Evolutionary conservation across 257 asterid species (phyloP).

Genomic region (Parsonsia alboflavescens): DNA sequence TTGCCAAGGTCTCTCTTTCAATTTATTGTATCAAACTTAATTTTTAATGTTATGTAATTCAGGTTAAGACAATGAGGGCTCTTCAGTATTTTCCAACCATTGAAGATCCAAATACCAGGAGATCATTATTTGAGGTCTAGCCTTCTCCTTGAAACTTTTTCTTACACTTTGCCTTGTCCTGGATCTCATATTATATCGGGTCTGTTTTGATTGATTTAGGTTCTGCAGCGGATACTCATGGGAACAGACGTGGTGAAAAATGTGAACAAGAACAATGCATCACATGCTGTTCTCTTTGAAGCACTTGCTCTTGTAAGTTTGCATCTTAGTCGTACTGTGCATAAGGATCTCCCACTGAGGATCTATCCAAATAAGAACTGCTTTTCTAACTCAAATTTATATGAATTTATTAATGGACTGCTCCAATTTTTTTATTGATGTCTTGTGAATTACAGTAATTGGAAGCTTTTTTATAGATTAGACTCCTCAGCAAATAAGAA

Average conservation of each 20-base stretch:
- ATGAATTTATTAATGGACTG: not conserved
- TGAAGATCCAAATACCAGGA: constrained; percentile 96
- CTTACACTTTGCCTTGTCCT: not conserved
- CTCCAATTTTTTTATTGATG: not conserved
- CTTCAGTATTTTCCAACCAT: constrained; percentile 96
- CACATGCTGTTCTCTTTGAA: constrained; percentile 99
- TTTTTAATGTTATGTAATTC: constrained; percentile 6
- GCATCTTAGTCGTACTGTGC: constrained; percentile 9
- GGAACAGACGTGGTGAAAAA: constrained; percentile 99
- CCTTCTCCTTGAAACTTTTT: constrained; percentile 3
- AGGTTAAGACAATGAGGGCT: constrained; percentile 99
- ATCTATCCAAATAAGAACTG: not conserved
- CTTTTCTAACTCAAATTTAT: not conserved
- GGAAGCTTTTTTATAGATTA: too few species aligned
- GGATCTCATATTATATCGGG: constrained; percentile 5
- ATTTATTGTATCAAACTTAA: constrained; percentile 5
- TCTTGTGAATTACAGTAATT: too few species aligned
- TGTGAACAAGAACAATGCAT: constrained; percentile 98
- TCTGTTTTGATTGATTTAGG: constrained; percentile 43
- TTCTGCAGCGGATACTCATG: constrained; percentile 92
- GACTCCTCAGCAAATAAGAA: too few species aligned
- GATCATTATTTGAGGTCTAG: constrained; percentile 91
- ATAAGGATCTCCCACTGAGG: constrained; percentile 7
- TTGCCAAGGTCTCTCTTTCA: not conserved
- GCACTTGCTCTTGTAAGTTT: constrained; percentile 94